phyloP scores from a whole-genome alignment of 2,329 filamentous ascomycete genomes.

The Penicillium olsonii region DNA sequence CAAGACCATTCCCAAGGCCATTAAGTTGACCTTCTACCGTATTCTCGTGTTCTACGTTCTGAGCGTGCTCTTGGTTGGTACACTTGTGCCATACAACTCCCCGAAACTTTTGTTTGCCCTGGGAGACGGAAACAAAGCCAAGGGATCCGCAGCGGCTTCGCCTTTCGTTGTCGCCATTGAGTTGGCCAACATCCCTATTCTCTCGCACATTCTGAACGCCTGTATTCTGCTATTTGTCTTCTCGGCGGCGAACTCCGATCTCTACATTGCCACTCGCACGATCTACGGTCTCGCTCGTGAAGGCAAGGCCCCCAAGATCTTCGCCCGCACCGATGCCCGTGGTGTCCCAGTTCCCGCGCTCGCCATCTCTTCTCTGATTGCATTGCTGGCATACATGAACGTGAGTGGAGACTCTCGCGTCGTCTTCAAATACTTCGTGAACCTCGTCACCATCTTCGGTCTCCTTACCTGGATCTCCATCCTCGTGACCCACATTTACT shows the following conservation, averaged over 20 bases:
- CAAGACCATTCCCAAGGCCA: slow-evolving; percentile 67
- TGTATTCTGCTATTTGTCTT: slow-evolving; percentile 77
- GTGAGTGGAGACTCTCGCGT: slow-evolving; percentile 58
- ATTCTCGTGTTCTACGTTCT: slow-evolving; percentile 72
- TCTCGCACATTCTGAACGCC: slow-evolving; percentile 71
- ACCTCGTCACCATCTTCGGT: slow-evolving; percentile 67
- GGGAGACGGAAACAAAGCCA: slow-evolving; percentile 26
- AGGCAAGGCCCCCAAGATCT: slow-evolving; percentile 69
- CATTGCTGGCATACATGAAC: slow-evolving; percentile 69
- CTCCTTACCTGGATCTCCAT: slow-evolving; percentile 69
- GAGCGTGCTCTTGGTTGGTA: slow-evolving; percentile 68
- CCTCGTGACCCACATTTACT: slow-evolving; percentile 67
- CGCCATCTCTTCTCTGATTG: slow-evolving; percentile 61
- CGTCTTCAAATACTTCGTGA: slow-evolving; percentile 68
- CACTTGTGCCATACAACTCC: slow-evolving; percentile 70
- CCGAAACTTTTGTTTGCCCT: slow-evolving; percentile 55
- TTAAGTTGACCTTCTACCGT: slow-evolving; percentile 74
- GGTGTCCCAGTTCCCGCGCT: slow-evolving; percentile 72
- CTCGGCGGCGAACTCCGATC: slow-evolving; percentile 73
- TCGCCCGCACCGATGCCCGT: slow-evolving; percentile 69
- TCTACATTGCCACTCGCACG: slow-evolving; percentile 74
- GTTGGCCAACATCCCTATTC: slow-evolving; percentile 61
- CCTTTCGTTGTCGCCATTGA: slow-evolving; percentile 75
- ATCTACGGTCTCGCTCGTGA: slow-evolving; percentile 73
- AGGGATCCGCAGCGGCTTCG: slow-evolving; percentile 61